Evolutionary conservation across 2,329 filamentous ascomycete species (phyloP).

Genomic region (Cercospora sojina): DNA sequence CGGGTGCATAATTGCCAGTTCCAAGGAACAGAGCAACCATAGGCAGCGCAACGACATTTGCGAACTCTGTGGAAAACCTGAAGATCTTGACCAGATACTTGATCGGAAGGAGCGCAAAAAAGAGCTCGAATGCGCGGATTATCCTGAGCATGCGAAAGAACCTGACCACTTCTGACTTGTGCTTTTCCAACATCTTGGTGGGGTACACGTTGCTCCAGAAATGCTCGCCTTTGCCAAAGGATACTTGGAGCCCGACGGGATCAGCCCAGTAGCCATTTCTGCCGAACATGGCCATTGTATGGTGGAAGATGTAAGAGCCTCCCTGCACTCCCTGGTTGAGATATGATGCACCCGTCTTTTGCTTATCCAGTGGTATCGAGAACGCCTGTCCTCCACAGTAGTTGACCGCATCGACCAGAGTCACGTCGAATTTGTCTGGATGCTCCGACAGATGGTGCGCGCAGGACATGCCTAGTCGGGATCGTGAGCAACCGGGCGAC

Average conservation of each 20-base stretch:
- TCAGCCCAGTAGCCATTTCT: conserved; percentile 57
- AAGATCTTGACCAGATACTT: conserved; percentile 66
- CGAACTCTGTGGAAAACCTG: conserved; percentile 67
- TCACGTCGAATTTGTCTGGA: conserved; percentile 64
- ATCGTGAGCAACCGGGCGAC: not conserved
- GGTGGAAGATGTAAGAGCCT: conserved; percentile 65
- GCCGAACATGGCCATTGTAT: conserved; percentile 65
- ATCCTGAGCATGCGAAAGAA: conserved; percentile 57
- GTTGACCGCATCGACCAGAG: conserved; percentile 58
- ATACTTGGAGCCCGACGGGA: conserved; percentile 60
- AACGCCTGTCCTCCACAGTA: conserved; percentile 63
- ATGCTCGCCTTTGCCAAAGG: conserved; percentile 61
- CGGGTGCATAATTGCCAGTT: conserved; percentile 71
- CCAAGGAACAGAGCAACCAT: conserved; percentile 72
- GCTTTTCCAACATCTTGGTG: conserved; percentile 56
- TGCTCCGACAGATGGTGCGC: conserved; percentile 66
- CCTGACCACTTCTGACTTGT: conserved; percentile 56
- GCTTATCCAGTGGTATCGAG: conserved; percentile 56
- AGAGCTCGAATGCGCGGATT: conserved; percentile 59
- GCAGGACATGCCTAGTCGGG: conserved; percentile 58
- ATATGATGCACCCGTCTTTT: conserved; percentile 58
- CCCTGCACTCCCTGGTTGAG: conserved; percentile 65
- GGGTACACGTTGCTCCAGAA: conserved; percentile 69
- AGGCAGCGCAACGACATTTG: conserved; percentile 68
- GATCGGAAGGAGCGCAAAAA: conserved; percentile 62